A percentile compares a stretch with the other conserved stretches of the same genome.
These are phyloP conservation scores for Talaromyces sp. DNA, from an alignment of 2,329 filamentous ascomycete species.

Conservation along the genomic window DNA sequence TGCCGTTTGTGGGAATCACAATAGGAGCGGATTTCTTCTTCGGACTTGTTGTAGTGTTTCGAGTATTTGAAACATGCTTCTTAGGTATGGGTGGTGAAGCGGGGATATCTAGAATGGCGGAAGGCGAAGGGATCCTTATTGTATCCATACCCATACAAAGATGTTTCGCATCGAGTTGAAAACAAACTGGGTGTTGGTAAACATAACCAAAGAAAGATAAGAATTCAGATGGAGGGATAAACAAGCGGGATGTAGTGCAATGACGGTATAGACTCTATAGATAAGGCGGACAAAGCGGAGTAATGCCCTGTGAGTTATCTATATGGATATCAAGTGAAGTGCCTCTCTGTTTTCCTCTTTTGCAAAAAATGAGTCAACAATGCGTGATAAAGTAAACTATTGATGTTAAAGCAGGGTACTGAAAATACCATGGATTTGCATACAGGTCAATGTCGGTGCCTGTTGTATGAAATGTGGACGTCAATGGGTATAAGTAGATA, in stretches of 20 bases:
- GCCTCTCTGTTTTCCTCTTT: not conserved
- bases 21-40: slow-evolving; percentile 15
- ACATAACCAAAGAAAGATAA: slow-evolving; percentile 14
- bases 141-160: slow-evolving; percentile 47
- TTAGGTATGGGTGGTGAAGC: slow-evolving; percentile 20
- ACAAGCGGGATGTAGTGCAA: not conserved
- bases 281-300: slow-evolving; percentile 8
- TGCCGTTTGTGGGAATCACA: slow-evolving; percentile 3
- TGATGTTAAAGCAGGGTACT: not conserved
- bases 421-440: not conserved
- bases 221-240: not conserved
- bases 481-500: slow-evolving; percentile 6
- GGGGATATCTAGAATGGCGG: slow-evolving; percentile 45
- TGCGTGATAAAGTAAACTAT: not conserved
- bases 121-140: slow-evolving; percentile 57
- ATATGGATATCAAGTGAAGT: not conserved
- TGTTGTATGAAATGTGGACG: slow-evolving; percentile 4
- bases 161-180: slow-evolving; percentile 2
- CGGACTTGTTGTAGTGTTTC: slow-evolving; percentile 21
- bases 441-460: not conserved
- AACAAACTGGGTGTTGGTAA: slow-evolving; percentile 9
- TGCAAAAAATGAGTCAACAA: not conserved
- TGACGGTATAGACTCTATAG: slow-evolving; percentile 8
- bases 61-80: slow-evolving; percentile 19
- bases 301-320: not conserved